Conservation (phyloP, 179 eudicot species). For the Silene noctiflora region DNA sequence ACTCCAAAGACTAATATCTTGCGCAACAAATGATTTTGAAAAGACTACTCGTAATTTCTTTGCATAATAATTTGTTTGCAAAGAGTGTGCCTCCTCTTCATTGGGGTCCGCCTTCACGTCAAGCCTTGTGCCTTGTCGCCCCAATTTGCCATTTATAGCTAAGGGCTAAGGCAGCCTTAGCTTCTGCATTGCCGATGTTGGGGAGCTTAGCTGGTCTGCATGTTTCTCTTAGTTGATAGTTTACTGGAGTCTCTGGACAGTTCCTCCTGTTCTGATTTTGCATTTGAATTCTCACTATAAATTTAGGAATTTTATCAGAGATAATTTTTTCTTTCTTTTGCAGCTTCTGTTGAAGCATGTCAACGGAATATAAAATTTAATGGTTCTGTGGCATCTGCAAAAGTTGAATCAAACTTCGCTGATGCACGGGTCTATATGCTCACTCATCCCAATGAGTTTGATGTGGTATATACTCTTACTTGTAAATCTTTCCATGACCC, state of each 20-base stretch:
- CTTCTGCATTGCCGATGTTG: background rate
- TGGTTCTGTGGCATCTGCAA: slow-evolving; percentile 80
- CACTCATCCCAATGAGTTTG: slow-evolving; percentile 92
- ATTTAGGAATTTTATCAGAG: background rate
- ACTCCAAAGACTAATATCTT: background rate
- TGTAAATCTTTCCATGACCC: background rate
- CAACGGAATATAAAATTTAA: slow-evolving; percentile 90
- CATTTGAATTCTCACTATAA: background rate
- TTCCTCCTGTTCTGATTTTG: background rate
- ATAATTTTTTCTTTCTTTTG: slow-evolving; percentile 14
- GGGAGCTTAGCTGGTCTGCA: background rate
- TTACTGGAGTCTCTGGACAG: background rate
- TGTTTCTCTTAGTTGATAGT: background rate
- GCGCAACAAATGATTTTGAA: background rate
- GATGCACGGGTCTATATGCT: slow-evolving; percentile 98
- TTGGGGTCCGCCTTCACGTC: no score
- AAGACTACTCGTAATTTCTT: no score
- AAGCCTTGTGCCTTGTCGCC: no score
- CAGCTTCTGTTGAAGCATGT: slow-evolving; percentile 96
- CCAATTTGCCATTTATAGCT: no score
- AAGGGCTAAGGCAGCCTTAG: no score
- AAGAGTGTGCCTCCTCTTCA: no score
- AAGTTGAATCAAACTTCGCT: slow-evolving; percentile 88
- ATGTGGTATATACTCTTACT: slow-evolving; percentile 57
- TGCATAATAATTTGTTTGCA: no score